Evolutionary conservation across 305 asterid species (phyloP), one percentile per base, ranked within the genome.

Genomic region (Fraxinus xanthoxyloides): DNA sequence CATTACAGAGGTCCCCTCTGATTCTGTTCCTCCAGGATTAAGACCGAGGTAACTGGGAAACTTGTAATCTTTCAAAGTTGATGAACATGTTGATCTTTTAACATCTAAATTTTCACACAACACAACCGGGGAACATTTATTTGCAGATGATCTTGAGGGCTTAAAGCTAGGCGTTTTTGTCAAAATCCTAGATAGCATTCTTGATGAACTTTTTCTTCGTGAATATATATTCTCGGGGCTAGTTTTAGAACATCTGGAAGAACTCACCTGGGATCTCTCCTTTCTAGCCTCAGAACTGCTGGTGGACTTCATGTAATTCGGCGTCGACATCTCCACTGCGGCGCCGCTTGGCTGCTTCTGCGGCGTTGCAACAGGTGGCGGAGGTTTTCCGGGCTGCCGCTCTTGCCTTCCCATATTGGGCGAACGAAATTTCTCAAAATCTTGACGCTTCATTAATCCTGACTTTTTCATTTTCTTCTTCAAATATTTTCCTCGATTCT

Each of bases 271-370:
- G 4, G 85, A 77, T 31, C 51, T 86, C 85, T 92, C 96, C 82
- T 90, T 92, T 65, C 95, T 89, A 15, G 99, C 97, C 79, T 89
- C 95, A 23, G 91, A 95, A 78, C 99, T 88, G 84, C 91, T 86
- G 69, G 99, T 95, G 81, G 97, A 79, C 89, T 90, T 94, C 99
- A 95, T 95, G 88, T 95, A 94, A 76, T 92, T 95, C 24, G 97
- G 97, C 30, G 91, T 88, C 19, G 75, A 7, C 72, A 8, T 30
- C 4, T 80, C 86, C 56, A 78, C n/a, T 15, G 63, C 38, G 6
- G 74, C 75, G 79, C 23, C 23, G 7, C 84, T 30, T 51, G 88
- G 17, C 48, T 46, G 83, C 83, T 81, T 86, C 76, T 51, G 80
- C 3, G 89, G 90, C 7, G 81, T 70, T 8, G 83, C 40, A 1